These are phyloP conservation scores for Debaryomycetaceae sp. DNA, from an alignment of 1,139 yeast genomes.

Conservation along the genomic window DNA sequence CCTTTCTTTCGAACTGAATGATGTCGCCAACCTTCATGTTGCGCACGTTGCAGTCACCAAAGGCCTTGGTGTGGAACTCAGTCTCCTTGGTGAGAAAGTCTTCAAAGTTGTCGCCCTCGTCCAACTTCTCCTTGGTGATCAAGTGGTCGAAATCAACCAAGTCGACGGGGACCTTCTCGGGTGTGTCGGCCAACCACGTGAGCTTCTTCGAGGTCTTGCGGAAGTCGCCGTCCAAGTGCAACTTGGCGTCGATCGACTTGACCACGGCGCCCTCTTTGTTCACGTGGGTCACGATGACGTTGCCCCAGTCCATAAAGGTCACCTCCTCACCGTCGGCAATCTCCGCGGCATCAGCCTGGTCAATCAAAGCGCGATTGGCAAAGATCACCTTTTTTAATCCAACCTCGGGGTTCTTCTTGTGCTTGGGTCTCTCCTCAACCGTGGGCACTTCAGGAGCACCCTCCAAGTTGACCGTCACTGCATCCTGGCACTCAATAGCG, in stretches of 20 bases:
- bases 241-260: conserved; percentile 66
- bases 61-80: conserved; percentile 74
- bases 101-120: conserved; percentile 91
- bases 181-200: conserved; percentile 91
- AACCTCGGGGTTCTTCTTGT: conserved; percentile 91
- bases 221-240: conserved; percentile 95
- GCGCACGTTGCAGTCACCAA: conserved; percentile 78
- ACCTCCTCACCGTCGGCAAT: conserved; percentile 77
- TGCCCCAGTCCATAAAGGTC: conserved; percentile 99
- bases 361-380: conserved; percentile 64
- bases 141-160: conserved; percentile 92
- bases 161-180: conserved; percentile 65
- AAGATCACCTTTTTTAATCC: conserved; percentile 79
- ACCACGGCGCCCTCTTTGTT: conserved; percentile 56
- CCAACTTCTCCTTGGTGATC: conserved; percentile 92
- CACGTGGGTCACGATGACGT: conserved; percentile 74
- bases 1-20: conserved; percentile 96
- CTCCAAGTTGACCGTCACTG: conserved; percentile 48
- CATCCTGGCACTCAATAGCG: conserved; percentile 60
- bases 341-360: conserved; percentile 83
- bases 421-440: conserved; percentile 79
- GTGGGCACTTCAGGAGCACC: conserved; percentile 66
- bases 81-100: conserved; percentile 88
- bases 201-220: conserved; percentile 92
- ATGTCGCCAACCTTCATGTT: conserved; percentile 79